Base-by-base conservation (phyloP, 1,284 basidiomycete species). In the Clitocybe nebularis region DNA sequence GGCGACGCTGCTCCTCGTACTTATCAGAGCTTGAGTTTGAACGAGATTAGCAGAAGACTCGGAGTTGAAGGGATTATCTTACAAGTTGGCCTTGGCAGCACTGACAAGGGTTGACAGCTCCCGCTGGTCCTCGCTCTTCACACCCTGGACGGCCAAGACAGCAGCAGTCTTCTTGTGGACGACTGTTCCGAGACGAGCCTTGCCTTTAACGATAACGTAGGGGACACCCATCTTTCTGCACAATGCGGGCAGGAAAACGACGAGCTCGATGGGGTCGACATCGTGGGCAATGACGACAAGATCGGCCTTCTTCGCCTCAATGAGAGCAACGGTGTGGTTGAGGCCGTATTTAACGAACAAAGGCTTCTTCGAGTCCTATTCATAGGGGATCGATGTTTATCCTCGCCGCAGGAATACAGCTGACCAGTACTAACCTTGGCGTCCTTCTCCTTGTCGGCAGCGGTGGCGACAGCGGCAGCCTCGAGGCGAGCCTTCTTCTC, bases 151-250 rank as follows among this genome's bases (percentile, higher is more conserved):
- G 39, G 89, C 86, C 47, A 93, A 71, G 49, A 96, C 88, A 49
- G 94, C 89, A 42, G 93, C 83, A 45, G 93, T 97, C 85, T 98
- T 98, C 84, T 97, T 96, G 83, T 94, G 90, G 40, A 94, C 93
- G 47, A 95, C 89, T 10, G 92, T 92, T 57, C 95, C 95, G 57
- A 98, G 88, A 65, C 95, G 91, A 45, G 94, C 89, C 76, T 97
- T 98, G 74, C 86, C 87, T 81, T 97, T 96, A 61, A 97, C 93
- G 58, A 99, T 97, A 54, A 95, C 92, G 73, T 98, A 98, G 24
- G 93, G 93, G 37, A 97, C 84, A 65, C 93, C 94, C 93, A 97
- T 96, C 85, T 97, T 97, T 69, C 93, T 84, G 79, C 95, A 99
- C 52, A 98, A 85, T 47, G 95, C 93, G 49, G 95, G 95, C 47